A percentile compares a stretch with the other conserved stretches of the same genome.
Conservation (phyloP, 495 filamentous ascomycete genomes). For the Hyaloscypha hepaticicola region DNA sequence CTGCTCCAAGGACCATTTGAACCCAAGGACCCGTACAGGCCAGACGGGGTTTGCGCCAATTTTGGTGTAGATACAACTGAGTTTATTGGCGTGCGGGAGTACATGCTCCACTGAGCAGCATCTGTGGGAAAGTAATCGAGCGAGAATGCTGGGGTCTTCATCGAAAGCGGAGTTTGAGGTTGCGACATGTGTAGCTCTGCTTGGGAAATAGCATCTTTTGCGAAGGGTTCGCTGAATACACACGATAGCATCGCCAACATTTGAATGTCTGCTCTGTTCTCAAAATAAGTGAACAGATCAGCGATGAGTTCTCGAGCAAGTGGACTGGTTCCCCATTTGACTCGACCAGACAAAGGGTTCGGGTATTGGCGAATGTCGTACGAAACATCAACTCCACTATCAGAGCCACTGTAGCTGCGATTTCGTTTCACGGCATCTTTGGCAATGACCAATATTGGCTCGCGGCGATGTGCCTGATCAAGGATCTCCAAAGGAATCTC, state of each 20-base stretch:
- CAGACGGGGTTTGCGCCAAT: slow-evolving; percentile 52
- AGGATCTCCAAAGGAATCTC: slow-evolving; percentile 69
- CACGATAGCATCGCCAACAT: slow-evolving; percentile 96
- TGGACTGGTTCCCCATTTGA: slow-evolving; percentile 86
- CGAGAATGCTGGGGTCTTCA: slow-evolving; percentile 65
- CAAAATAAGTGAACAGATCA: slow-evolving; percentile 72
- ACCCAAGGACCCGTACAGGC: slow-evolving; percentile 58
- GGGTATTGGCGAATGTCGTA: slow-evolving; percentile 21
- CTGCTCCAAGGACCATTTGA: slow-evolving; percentile 52
- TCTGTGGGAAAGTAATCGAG: slow-evolving; percentile 68
- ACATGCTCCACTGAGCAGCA: slow-evolving; percentile 54
- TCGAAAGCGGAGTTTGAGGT: slow-evolving; percentile 57
- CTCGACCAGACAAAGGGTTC: slow-evolving; percentile 50
- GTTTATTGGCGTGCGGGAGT: slow-evolving; percentile 45
- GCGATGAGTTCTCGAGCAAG: slow-evolving; percentile 74
- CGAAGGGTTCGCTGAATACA: slow-evolving; percentile 68
- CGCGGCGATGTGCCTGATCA: slow-evolving; percentile 43
- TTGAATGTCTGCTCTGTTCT: slow-evolving; percentile 76
- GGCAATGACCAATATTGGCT: slow-evolving; percentile 63
- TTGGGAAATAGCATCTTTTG: slow-evolving; percentile 48
- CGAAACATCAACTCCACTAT: slow-evolving; percentile 43
- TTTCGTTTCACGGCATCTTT: slow-evolving; percentile 38
- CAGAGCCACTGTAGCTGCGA: slow-evolving; percentile 48
- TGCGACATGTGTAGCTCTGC: slow-evolving; percentile 45
- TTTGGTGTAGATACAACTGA: slow-evolving; percentile 58